These are phyloP conservation scores for Beauveria brongniartii DNA, from an alignment of 2,329 filamentous ascomycete genomes.

Conservation along the genomic window DNA sequence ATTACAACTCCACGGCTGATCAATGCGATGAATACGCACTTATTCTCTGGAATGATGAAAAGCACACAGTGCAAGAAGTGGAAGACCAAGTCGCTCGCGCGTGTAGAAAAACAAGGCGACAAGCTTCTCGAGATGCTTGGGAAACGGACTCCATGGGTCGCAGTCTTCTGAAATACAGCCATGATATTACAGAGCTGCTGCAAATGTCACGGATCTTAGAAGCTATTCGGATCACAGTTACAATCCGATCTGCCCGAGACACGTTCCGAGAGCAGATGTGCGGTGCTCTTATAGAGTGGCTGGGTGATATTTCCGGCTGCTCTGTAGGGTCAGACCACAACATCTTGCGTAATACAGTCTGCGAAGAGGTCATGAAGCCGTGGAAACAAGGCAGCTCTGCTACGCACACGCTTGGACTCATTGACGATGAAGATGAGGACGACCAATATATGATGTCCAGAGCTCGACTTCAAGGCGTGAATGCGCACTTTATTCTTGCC, in stretches of 20 bases:
- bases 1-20: constrained; percentile 55
- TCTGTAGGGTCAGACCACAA: constrained; percentile 72
- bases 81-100: constrained; percentile 83
- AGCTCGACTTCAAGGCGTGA: constrained; percentile 23
- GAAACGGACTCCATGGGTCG: constrained; percentile 86
- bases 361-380: constrained; percentile 80
- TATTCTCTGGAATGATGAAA: constrained; percentile 96
- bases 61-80: constrained; percentile 91
- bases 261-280: constrained; percentile 99
- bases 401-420: constrained; percentile 52
- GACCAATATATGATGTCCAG: constrained; percentile 36
- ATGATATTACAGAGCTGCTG: constrained; percentile 64
- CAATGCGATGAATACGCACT: constrained; percentile 62
- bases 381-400: constrained; percentile 84
- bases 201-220: constrained; percentile 79
- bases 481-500: constrained; percentile 29
- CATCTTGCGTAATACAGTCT: constrained; percentile 73
- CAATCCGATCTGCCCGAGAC: constrained; percentile 85
- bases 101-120: constrained; percentile 62
- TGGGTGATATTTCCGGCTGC: constrained; percentile 85
- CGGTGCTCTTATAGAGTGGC: constrained; percentile 93
- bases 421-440: constrained; percentile 39
- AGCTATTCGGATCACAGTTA: constrained; percentile 92
- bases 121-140: constrained; percentile 68
- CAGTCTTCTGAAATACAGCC: constrained; percentile 71